Base-by-base conservation (phyloP, 73 alveolate species). In the Paramecium sonneborni region DNA sequence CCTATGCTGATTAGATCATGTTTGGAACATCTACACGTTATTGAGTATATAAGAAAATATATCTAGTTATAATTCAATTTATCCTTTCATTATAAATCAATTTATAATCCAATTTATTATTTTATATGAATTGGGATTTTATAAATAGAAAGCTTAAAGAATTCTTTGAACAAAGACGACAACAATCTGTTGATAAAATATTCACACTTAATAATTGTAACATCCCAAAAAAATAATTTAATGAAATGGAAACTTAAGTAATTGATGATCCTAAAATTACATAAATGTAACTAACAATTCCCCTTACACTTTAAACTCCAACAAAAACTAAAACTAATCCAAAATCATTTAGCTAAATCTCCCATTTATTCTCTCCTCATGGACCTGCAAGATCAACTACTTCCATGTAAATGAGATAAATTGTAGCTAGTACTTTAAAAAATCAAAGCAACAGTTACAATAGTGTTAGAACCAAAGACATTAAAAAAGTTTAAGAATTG, bases 371-470 rank as follows among this genome's bases (percentile, higher is more conserved):
- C 43, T 79, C 90, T 3, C 90, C 90, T 11, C 90, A 79, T 79
- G 90, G 90, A 43, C 90, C 90, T 43, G 90, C 90, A 8, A 79
- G 90, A 79, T 79, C 90, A 9, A 23, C 74, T 39, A 23, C 44
- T 7, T 79, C 90, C 15, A 79, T 79, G 90, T 35, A 79, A 44
- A 44, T 79, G 76, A 79, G 90, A 44, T 9, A 30, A 41, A 79
- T 79, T 79, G 90, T 79, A 5, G 72, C 90, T 8, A 41, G 90
- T 12, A 79, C 72, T 24, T 34, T 79, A 15, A 79, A 79, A 14
- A 41, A 79, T 41, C 48, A 79, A 41, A 2, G 76, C 18, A 44
- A 44, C 46, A 24, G 39, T 11, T 79, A 79, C 55, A 46, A 46
- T 21, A 79, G 74, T 46, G 74, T 79, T 23, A 43, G 55, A 34